These are phyloP conservation scores for Nicotiana benthamiana DNA, from an alignment of 257 asterid species.

Conservation along the genomic window DNA sequence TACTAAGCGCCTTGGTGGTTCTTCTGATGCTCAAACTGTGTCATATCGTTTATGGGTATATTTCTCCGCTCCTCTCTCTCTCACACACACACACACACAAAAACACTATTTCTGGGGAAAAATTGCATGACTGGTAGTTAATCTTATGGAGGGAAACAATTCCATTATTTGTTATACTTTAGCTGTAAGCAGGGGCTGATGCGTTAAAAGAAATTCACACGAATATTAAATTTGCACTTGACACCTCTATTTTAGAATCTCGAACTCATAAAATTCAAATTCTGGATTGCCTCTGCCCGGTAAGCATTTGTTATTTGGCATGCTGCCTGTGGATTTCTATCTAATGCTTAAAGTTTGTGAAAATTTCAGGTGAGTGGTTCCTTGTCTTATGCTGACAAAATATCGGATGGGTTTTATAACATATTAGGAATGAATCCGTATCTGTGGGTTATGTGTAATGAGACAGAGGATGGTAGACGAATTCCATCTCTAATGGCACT, in stretches of 20 bases:
- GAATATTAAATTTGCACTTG: too few relatives aligned
- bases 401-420: conserved; percentile 86
- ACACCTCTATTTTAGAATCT: too few relatives aligned
- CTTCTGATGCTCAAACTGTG: conserved; percentile 50
- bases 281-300: too few relatives aligned
- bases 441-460: conserved; percentile 89
- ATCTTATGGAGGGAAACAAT: not conserved
- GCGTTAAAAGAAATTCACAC: too few relatives aligned
- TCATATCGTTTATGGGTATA: conserved; percentile 87
- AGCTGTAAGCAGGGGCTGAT: not conserved
- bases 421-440: conserved; percentile 87
- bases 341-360: not conserved
- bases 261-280: too few relatives aligned
- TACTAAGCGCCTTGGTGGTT: conserved; percentile 27
- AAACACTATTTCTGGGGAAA: not conserved
- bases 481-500: conserved; percentile 78
- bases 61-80: not conserved
- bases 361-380: conserved; percentile 74
- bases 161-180: not conserved
- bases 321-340: not conserved
- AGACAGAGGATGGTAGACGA: conserved; percentile 54
- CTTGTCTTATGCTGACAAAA: conserved; percentile 72
- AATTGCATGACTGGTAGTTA: not conserved
- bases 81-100: not conserved
- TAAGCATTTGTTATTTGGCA: not conserved